These are phyloP conservation scores for Hirsutella rhossiliensis DNA, from an alignment of 2,329 filamentous ascomycete species.

Conservation along the genomic window DNA sequence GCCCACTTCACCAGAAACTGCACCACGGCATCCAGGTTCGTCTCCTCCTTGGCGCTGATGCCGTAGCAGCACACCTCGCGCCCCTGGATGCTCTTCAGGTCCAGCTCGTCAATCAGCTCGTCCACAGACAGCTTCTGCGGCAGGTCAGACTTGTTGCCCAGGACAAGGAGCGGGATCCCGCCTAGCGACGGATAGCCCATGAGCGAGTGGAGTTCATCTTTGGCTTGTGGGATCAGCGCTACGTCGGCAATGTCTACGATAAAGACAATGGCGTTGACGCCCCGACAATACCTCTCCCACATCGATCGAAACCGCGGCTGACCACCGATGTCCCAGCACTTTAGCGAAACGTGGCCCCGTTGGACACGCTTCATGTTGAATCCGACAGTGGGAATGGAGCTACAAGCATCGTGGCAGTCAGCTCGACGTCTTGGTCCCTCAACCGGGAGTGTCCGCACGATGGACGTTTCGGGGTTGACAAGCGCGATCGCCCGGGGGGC, in stretches of 20 bases:
- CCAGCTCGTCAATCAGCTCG: conserved; percentile 85
- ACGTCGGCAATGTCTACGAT: conserved; percentile 93
- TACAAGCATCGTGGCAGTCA: conserved; percentile 30
- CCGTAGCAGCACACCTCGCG: conserved; percentile 98
- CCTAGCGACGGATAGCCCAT: conserved; percentile 75
- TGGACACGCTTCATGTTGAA: conserved; percentile 99
- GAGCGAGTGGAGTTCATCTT: conserved; percentile 83
- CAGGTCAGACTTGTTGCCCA: conserved; percentile 96
- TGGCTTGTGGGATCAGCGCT: conserved; percentile 68
- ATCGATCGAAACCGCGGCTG: conserved; percentile 95
- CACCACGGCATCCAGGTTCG: conserved; percentile 91
- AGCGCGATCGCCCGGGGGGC: conserved; percentile 2
- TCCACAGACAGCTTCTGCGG: conserved; percentile 85
- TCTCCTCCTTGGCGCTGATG: conserved; percentile 97
- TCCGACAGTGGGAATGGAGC: conserved; percentile 94
- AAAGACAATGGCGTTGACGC: conserved; percentile 95
- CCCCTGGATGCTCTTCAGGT: conserved; percentile 78
- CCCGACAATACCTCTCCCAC: conserved; percentile 98
- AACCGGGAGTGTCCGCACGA: not conserved
- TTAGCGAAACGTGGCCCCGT: conserved; percentile 94
- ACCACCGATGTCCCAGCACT: conserved; percentile 97
- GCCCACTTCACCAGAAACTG: conserved; percentile 92
- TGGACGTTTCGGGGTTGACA: too few relatives aligned
- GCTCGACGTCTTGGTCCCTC: not conserved
- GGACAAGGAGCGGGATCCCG: conserved; percentile 82